These are phyloP conservation scores for Leccinum fibrillosum DNA, from an alignment of 768 basidiomycete species.

Conservation along the genomic window DNA sequence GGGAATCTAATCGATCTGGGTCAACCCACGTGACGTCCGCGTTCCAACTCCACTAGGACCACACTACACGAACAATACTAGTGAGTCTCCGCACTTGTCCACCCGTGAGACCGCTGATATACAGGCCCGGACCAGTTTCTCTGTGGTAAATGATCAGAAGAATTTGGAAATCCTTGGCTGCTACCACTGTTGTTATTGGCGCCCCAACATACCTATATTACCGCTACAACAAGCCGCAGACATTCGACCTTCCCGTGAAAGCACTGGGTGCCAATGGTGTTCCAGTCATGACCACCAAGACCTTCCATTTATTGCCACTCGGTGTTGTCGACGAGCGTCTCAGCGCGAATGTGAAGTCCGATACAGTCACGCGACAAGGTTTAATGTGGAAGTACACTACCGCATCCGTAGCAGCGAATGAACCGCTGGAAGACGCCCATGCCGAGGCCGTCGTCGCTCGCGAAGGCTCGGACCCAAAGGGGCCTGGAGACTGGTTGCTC, in stretches of 20 bases:
- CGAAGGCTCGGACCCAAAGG: constrained; percentile 55
- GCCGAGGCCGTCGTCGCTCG: constrained; percentile 65
- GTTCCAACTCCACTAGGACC: background rate
- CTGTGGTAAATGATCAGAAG: constrained; percentile 50
- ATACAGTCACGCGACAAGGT: constrained; percentile 49
- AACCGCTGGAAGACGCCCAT: constrained; percentile 89
- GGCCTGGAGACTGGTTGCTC: constrained; percentile 73
- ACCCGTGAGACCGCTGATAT: background rate
- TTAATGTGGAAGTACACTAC: constrained; percentile 75
- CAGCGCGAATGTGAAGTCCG: constrained; percentile 46
- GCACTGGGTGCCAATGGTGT: constrained; percentile 57
- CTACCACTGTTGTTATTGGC: constrained; percentile 50
- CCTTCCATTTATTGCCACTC: constrained; percentile 55
- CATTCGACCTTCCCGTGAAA: constrained; percentile 59
- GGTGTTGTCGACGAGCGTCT: constrained; percentile 56
- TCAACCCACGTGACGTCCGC: constrained; percentile 19
- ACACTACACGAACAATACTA: background rate
- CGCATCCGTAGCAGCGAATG: constrained; percentile 78
- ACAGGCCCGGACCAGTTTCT: background rate
- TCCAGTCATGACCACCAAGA: constrained; percentile 47
- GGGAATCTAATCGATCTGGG: constrained; percentile 25
- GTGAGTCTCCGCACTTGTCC: background rate
- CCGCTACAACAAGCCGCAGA: constrained; percentile 41
- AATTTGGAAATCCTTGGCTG: constrained; percentile 67
- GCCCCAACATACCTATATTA: constrained; percentile 61